These are phyloP conservation scores for Haplosporangium sp. DNA, from an alignment of 371 early-diverging fungal species.

Conservation along the genomic window DNA sequence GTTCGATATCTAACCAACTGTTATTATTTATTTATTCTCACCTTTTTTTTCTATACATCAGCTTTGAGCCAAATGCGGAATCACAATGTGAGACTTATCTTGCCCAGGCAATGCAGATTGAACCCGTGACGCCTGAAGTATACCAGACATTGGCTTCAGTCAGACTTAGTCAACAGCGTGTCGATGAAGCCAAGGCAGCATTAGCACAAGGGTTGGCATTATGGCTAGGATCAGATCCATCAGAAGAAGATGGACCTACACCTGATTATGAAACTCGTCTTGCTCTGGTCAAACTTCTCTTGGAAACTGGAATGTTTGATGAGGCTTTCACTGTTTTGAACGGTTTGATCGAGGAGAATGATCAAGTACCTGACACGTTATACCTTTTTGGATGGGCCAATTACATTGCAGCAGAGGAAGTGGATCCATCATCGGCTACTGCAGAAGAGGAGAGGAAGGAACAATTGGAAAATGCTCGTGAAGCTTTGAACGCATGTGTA, in stretches of 20 bases:
- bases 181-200: slow-evolving; percentile 83
- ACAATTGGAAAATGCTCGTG: slow-evolving; percentile 78
- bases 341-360: slow-evolving; percentile 88
- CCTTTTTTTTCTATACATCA: slow-evolving; percentile 27
- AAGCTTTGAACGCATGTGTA: slow-evolving; percentile 79
- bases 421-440: slow-evolving; percentile 46
- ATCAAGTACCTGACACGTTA: slow-evolving; percentile 92
- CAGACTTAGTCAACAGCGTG: slow-evolving; percentile 85
- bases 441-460: slow-evolving; percentile 64
- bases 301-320: slow-evolving; percentile 85
- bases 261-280: slow-evolving; percentile 88
- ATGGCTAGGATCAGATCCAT: slow-evolving; percentile 77
- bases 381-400: slow-evolving; percentile 95
- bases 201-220: slow-evolving; percentile 76
- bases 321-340: slow-evolving; percentile 85
- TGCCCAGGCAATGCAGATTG: slow-evolving; percentile 73
- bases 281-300: slow-evolving; percentile 78
- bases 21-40: no score
- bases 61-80: slow-evolving; percentile 94
- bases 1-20: no score
- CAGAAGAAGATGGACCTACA: slow-evolving; percentile 63
- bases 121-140: slow-evolving; percentile 85
- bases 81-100: slow-evolving; percentile 82
- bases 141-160: slow-evolving; percentile 93
- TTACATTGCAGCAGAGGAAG: slow-evolving; percentile 81